Evolutionary conservation across 106 monocot genomes (phyloP).

Genomic region (Acanthochlamys bracteata): DNA sequence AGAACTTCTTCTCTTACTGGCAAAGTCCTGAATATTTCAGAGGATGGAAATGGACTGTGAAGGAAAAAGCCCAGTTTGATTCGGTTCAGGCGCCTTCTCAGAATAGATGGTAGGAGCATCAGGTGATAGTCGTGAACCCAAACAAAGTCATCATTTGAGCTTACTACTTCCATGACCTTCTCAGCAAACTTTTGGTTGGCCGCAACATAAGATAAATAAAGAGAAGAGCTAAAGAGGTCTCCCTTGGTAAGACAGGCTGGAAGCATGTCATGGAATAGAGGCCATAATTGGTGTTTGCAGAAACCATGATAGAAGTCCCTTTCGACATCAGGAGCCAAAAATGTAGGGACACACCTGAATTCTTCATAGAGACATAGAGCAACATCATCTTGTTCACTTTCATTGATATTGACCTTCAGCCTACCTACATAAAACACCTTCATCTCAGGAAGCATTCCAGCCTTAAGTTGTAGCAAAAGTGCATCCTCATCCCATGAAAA

Average conservation of each 20-base stretch:
- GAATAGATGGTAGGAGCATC: constrained; percentile 73
- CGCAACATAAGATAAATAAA: constrained; percentile 53
- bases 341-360: constrained; percentile 67
- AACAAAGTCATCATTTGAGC: constrained; percentile 67
- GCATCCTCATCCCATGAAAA: constrained; percentile 36
- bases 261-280: constrained; percentile 85
- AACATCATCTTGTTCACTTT: constrained; percentile 62
- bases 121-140: constrained; percentile 96
- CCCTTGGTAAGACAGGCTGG: constrained; percentile 41
- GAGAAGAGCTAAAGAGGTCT: constrained; percentile 31
- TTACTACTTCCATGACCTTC: constrained; percentile 57
- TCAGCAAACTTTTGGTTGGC: constrained; percentile 72
- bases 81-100: constrained; percentile 42
- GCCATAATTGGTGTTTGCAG: constrained; percentile 88
- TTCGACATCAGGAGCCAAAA: constrained; percentile 40
- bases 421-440: constrained; percentile 57
- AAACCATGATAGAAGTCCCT: constrained; percentile 66
- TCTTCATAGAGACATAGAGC: constrained; percentile 49
- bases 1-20: constrained; percentile 70
- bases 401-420: constrained; percentile 40
- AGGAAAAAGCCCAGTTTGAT: constrained; percentile 80
- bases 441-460: constrained; percentile 21
- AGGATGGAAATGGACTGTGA: constrained; percentile 75
- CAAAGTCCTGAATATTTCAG: constrained; percentile 71
- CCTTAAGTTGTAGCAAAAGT: constrained; percentile 29